These are phyloP conservation scores for Paramecium bursaria DNA, from an alignment of 73 alveolate genomes.

Conservation along the genomic window DNA sequence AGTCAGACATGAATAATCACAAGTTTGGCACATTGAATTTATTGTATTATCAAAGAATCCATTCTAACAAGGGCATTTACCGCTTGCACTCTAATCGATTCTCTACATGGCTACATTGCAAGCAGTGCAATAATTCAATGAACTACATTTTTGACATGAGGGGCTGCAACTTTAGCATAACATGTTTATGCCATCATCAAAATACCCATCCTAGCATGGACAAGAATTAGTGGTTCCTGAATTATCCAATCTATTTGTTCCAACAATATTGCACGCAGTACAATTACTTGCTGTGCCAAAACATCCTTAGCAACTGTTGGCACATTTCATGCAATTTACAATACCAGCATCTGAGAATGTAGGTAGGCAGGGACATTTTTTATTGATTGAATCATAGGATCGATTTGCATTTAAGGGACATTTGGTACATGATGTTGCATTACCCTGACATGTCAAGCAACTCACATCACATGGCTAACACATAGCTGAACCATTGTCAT, in stretches of 20 bases:
- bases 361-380: not conserved
- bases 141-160: not conserved
- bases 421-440: not conserved
- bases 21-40: not conserved
- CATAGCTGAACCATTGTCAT: conserved; percentile 14
- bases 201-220: conserved; percentile 36
- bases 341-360: not conserved
- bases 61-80: not conserved
- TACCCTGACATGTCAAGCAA: not conserved
- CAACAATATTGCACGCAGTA: not conserved
- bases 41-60: conserved; percentile 15
- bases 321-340: conserved; percentile 3
- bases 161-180: not conserved
- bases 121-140: not conserved
- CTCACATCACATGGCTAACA: not conserved
- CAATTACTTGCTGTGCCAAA: not conserved
- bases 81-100: not conserved
- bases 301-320: conserved; percentile 1
- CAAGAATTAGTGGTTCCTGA: not conserved
- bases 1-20: conserved; percentile 12
- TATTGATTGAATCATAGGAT: not conserved
- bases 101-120: not conserved
- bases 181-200: conserved; percentile 15
- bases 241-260: not conserved
- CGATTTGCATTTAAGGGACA: conserved; percentile 5